Percentiles rank a stretch among this genome's conserved stretches.
Conservation (phyloP, 495 filamentous ascomycete species). For the Aspergillus bertholletiae region DNA sequence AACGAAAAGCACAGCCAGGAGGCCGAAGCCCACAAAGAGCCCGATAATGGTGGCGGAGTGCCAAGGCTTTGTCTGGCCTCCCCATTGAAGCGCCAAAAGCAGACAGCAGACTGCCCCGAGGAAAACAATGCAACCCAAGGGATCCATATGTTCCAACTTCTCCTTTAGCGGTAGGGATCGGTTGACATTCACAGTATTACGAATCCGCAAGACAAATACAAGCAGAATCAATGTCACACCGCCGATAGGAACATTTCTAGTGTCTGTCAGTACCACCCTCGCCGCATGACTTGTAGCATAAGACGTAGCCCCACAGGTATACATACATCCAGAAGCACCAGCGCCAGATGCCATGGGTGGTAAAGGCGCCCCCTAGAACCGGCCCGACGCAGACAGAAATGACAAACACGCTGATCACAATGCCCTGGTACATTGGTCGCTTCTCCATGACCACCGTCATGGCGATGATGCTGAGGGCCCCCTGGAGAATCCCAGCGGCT, state of each 20-base stretch:
- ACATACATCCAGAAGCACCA: not conserved
- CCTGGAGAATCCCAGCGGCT: not conserved
- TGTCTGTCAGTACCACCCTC: no score
- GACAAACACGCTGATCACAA: not conserved
- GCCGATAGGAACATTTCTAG: conserved; percentile 8
- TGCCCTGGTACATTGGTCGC: not conserved
- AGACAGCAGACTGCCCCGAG: no score
- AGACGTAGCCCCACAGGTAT: no score
- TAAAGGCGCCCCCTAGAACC: not conserved
- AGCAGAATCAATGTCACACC: conserved; percentile 14
- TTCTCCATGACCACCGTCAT: not conserved
- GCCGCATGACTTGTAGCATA: no score
- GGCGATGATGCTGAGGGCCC: not conserved
- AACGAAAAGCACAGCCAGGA: not conserved
- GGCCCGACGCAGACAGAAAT: not conserved
- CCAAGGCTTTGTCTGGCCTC: conserved; percentile 17
- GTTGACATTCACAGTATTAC: conserved; percentile 8
- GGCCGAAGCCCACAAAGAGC: conserved; percentile 5
- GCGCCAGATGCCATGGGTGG: not conserved
- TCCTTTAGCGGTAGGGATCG: no score
- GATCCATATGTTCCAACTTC: no score
- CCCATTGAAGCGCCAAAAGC: conserved; percentile 27
- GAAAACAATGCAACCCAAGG: no score
- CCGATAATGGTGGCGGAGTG: conserved; percentile 11
- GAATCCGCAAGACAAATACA: conserved; percentile 16